These are phyloP conservation scores for Micractinium sp. DNA, from an alignment of 139 green algal species.

Conservation along the genomic window DNA sequence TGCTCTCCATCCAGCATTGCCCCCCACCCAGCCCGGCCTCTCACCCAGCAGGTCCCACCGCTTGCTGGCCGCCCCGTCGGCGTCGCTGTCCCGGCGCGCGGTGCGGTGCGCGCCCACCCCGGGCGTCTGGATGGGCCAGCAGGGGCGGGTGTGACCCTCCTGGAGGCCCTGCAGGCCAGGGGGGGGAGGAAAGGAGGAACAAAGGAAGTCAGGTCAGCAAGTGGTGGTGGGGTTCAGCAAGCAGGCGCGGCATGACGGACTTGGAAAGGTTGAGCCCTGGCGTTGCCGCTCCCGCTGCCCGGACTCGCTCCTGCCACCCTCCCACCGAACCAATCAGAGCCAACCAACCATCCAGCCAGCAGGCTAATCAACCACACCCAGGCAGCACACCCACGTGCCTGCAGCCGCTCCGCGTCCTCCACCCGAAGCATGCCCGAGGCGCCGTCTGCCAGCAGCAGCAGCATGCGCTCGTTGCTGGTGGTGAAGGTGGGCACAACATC, in stretches of 20 bases:
- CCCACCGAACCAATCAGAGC: too few species aligned
- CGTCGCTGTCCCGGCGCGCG: constrained; percentile 52
- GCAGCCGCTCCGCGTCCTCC: constrained; percentile 59
- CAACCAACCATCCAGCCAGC: background rate
- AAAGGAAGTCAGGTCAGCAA: too few species aligned
- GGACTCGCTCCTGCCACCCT: too few species aligned
- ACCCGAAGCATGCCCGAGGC: constrained; percentile 76
- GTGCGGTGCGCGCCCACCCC: constrained; percentile 23
- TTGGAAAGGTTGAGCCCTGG: too few species aligned
- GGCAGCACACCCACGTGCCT: background rate
- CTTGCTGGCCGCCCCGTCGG: constrained; percentile 40
- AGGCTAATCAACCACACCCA: background rate
- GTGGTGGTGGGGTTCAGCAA: too few species aligned
- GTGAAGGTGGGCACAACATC: constrained; percentile 91
- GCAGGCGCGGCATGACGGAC: too few species aligned
- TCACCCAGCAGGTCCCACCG: constrained; percentile 75
- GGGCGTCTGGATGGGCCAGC: constrained; percentile 63
- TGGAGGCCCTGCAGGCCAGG: constrained; percentile 69
- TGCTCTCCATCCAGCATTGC: background rate
- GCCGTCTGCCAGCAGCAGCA: constrained; percentile 73
- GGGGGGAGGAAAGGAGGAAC: background rate
- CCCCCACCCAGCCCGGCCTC: background rate
- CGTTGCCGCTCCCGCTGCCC: too few species aligned
- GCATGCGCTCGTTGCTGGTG: constrained; percentile 82
- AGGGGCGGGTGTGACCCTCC: constrained; percentile 68